These are phyloP conservation scores for Tulasnella calospora DNA, from an alignment of 768 basidiomycete genomes.

Conservation along the genomic window DNA sequence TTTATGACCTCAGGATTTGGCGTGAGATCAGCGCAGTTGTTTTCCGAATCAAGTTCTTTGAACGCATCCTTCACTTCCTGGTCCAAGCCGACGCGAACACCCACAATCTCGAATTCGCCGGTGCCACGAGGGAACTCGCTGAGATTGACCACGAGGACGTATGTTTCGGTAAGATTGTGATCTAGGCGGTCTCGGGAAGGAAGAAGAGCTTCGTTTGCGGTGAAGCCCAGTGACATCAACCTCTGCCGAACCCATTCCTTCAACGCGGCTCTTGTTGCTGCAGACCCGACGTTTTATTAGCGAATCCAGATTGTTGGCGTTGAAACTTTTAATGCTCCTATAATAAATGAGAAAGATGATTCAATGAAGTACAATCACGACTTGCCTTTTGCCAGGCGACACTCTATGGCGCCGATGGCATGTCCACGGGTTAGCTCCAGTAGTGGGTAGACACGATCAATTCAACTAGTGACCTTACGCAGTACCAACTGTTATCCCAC, in stretches of 20 bases:
- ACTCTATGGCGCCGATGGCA: background rate
- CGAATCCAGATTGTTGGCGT: background rate
- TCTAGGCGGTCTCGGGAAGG: background rate
- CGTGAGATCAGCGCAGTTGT: background rate
- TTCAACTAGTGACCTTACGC: background rate
- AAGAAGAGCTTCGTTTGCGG: background rate
- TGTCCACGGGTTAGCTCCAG: background rate
- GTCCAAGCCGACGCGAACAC: background rate
- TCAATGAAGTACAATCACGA: background rate
- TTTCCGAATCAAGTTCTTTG: background rate
- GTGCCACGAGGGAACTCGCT: background rate
- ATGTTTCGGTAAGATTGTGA: background rate
- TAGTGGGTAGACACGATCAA: background rate
- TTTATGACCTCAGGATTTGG: background rate
- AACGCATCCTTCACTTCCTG: background rate
- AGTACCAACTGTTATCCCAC: background rate
- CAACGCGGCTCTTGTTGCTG: background rate
- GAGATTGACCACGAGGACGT: background rate
- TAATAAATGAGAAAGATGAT: background rate
- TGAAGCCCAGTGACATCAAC: background rate
- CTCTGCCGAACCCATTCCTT: background rate
- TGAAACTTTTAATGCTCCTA: background rate
- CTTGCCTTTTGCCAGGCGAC: background rate
- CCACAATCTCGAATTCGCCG: background rate
- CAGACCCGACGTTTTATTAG: background rate